Evolutionary conservation across 495 filamentous ascomycete genomes (phyloP), one percentile per base, ranked within the genome.

Genomic region (Neurospora hispaniola): DNA sequence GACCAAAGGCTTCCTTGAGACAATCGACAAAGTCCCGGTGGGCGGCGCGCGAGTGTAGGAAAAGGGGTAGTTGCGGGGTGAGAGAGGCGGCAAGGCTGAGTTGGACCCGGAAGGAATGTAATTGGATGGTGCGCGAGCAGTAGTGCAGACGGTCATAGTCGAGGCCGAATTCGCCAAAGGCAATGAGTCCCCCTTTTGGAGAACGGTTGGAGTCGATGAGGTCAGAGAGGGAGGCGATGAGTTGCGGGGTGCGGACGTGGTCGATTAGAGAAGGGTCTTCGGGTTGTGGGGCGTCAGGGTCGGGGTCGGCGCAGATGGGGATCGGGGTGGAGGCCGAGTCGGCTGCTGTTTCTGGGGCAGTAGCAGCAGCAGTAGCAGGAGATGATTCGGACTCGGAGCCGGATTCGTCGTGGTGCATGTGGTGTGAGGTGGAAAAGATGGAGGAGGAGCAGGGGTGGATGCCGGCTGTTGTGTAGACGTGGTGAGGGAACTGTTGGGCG

Each of bases 81-180:
- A 94, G 86, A 0, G 79, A 78, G 0, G 82, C 75, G 0, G 94
- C 94, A 12, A 98, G 84, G 35, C 91, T 89, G 0, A 90, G 88
- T 78, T 98, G 96, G 6, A 86, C 86, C 5, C 88, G 88, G 79
- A 99, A 99, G 73, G 93, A 96, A 75, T 92, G 90, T 9, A 94
- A 85, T 78, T 99, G 96, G 5, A 89, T 84, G 38, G 93, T 91
- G 69, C 89, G 91, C 1, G 88, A 85, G 76, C 89, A 92, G 76
- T 94, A 89, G 76, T 91, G 90, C 14, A 99, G 82, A 3, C 96
- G 88, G 81, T 99, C 96, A 79, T 98, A 99, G 82, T 99, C 96
- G 2, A 99, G 89, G 10, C 96, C 96, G 72, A 99, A 93, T 79
- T 99, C 96, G 54, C 96, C 96, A 79, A 98, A 97, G 27, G 96